phyloP scores from a whole-genome alignment of 1,139 yeast genomes.

The Chernovozyma aurita region DNA sequence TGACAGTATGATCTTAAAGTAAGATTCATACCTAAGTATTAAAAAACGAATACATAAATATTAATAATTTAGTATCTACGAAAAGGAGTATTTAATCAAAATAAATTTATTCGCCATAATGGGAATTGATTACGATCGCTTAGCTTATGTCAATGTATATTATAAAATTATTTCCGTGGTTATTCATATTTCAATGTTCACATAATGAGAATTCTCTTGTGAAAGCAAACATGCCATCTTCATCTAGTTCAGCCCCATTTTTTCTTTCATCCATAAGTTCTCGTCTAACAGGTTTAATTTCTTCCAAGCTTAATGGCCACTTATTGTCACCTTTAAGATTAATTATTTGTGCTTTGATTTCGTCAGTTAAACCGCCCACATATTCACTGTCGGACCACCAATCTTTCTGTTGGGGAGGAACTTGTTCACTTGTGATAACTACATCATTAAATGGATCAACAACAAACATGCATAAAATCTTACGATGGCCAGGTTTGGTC shows the following conservation, averaged over 20 bases:
- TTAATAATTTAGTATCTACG: too few species aligned
- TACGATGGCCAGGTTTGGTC: conserved; percentile 34
- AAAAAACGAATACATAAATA: too few species aligned
- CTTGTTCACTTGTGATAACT: conserved; percentile 27
- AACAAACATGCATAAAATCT: conserved; percentile 37
- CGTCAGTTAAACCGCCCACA: not conserved
- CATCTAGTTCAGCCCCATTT: conserved; percentile 7
- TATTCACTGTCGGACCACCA: conserved; percentile 5
- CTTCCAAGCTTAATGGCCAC: conserved; percentile 13
- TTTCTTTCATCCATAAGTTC: conserved; percentile 33
- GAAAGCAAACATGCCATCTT: conserved; percentile 13
- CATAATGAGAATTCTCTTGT: conserved; percentile 15
- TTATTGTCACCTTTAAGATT: not conserved
- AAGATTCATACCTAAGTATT: too few species aligned
- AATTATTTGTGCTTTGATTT: not conserved
- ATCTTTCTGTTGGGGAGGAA: conserved; percentile 24
- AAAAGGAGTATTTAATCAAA: too few species aligned
- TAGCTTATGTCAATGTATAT: too few species aligned
- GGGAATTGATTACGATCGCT: too few species aligned
- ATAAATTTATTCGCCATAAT: too few species aligned
- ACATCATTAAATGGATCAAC: conserved; percentile 33
- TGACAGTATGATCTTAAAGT: too few species aligned
- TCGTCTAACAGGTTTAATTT: conserved; percentile 14
- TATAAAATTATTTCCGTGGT: too few species aligned
- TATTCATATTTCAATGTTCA: not conserved